These are phyloP conservation scores for Erucastrum elatum DNA, from an alignment of 345 rosid genomes.

Conservation along the genomic window DNA sequence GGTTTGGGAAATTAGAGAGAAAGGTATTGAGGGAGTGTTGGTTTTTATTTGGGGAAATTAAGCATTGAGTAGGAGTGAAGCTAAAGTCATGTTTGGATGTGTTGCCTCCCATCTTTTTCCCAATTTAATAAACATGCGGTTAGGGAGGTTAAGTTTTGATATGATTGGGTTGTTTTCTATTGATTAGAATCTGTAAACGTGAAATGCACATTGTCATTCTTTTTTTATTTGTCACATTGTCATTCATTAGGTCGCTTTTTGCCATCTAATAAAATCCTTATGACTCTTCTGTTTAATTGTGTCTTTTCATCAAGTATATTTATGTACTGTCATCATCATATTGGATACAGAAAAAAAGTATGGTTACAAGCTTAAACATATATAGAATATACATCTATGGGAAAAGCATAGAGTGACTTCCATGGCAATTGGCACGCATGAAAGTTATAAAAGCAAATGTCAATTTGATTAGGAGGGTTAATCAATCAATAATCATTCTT, in stretches of 20 bases:
- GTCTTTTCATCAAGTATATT: not conserved
- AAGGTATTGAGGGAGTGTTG: not conserved
- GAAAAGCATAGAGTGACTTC: not conserved
- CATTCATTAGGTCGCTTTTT: not conserved
- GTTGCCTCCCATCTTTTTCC: conserved; percentile 28
- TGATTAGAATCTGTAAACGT: conserved; percentile 27
- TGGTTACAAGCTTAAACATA: not conserved
- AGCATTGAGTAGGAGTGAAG: conserved; percentile 56
- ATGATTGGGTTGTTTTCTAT: conserved; percentile 18
- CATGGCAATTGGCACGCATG: not conserved
- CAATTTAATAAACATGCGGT: conserved; percentile 31
- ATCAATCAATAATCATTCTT: conserved; percentile 1
- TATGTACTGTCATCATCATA: not conserved
- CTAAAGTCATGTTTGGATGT: conserved; percentile 39
- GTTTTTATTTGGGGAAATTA: conserved; percentile 32
- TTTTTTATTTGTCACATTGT: conserved; percentile 17
- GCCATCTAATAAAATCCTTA: not conserved
- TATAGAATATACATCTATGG: not conserved
- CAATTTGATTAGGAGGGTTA: not conserved
- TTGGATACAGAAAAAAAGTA: not conserved
- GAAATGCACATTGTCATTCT: conserved; percentile 34
- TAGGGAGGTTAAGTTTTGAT: conserved; percentile 21
- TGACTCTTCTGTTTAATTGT: not conserved
- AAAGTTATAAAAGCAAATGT: conserved; percentile 1
- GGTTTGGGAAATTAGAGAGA: not conserved